Evolutionary conservation across 140 eudicot species (phyloP).

Genomic region (Anethum foeniculum): DNA sequence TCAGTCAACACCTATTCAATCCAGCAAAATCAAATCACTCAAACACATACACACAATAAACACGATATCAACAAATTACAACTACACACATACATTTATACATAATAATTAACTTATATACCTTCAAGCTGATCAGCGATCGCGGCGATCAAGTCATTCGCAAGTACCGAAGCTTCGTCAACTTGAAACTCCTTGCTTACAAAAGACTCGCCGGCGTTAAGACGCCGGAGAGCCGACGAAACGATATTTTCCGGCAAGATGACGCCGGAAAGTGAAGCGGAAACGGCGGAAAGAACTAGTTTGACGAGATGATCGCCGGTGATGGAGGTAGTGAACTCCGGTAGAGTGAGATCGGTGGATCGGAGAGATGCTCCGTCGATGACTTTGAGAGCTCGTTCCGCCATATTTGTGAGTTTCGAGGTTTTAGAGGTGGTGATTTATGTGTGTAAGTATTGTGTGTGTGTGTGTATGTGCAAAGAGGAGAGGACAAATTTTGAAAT

Average conservation of each 20-base stretch:
- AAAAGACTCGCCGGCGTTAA: conserved; percentile 14
- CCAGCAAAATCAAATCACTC: neutral
- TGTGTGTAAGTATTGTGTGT: neutral
- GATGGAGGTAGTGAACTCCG: conserved; percentile 10
- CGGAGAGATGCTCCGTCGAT: conserved; percentile 27
- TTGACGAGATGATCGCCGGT: conserved; percentile 22
- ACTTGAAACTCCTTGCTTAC: conserved; percentile 10
- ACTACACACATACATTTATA: too few relatives aligned
- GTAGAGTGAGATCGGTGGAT: conserved; percentile 19
- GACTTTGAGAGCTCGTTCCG: conserved; percentile 15
- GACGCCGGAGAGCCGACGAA: conserved; percentile 22
- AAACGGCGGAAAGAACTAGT: conserved; percentile 20
- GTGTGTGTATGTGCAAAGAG: neutral
- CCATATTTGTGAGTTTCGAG: neutral
- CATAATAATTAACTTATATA: neutral
- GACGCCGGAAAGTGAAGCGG: conserved; percentile 20
- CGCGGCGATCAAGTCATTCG: conserved; percentile 21
- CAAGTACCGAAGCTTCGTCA: conserved; percentile 5
- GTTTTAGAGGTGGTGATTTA: neutral
- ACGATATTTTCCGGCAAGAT: conserved; percentile 26
- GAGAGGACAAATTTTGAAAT: neutral
- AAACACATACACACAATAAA: neutral
- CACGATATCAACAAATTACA: neutral
- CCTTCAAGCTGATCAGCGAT: conserved; percentile 35
- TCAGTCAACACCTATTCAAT: neutral